A percentile compares a stretch with the other conserved stretches of the same genome.
Evolutionary conservation across 2,329 filamentous ascomycete genomes (phyloP).

Genomic region (Arachnomyces sp.): DNA sequence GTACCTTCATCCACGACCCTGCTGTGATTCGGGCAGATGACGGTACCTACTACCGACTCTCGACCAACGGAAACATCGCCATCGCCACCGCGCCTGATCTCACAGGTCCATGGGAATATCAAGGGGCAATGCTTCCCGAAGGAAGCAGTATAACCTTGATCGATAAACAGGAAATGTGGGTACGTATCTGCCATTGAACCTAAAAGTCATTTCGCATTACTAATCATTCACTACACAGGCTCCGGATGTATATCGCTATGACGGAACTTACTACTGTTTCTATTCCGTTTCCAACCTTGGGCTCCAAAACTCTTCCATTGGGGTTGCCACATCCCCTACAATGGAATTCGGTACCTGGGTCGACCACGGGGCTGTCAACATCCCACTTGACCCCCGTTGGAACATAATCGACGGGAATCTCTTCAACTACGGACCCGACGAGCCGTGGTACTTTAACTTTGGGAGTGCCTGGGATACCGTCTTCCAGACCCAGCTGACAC

Average conservation of each 20-base stretch:
- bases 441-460: constrained; percentile 47
- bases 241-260: constrained; percentile 4
- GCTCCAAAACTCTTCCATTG: constrained; percentile 54
- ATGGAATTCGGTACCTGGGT: constrained; percentile 26
- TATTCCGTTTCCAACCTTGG: constrained; percentile 57
- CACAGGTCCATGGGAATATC: constrained; percentile 37
- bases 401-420: constrained; percentile 56
- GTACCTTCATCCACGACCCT: constrained; percentile 33
- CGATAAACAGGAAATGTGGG: neutral
- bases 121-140: constrained; percentile 18
- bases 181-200: neutral
- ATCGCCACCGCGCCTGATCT: constrained; percentile 32
- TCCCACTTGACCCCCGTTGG: constrained; percentile 25
- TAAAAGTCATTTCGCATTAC: too few relatives aligned
- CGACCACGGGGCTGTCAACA: constrained; percentile 26
- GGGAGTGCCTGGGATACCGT: constrained; percentile 63
- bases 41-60: constrained; percentile 38
- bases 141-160: neutral
- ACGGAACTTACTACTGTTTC: constrained; percentile 54
- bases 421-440: constrained; percentile 27
- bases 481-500: constrained; percentile 48
- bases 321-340: constrained; percentile 43
- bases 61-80: constrained; percentile 34
- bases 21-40: constrained; percentile 32
- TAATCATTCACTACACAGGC: neutral